Evolutionary conservation across 768 basidiomycete genomes (phyloP), one percentile per base, ranked within the genome.

Genomic region (Hygrophoropsis aurantiaca): DNA sequence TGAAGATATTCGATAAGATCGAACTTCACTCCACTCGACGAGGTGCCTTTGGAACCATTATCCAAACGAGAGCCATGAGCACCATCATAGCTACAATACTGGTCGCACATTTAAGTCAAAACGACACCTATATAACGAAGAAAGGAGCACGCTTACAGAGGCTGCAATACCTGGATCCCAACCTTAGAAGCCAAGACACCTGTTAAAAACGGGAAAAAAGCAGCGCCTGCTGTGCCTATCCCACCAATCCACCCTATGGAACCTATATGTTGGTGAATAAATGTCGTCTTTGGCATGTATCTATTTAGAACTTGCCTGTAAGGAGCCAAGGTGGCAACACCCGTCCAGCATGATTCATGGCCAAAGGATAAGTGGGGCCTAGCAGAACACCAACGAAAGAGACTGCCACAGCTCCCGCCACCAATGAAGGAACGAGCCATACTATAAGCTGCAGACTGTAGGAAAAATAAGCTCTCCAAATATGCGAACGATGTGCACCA

Each of bases 331-430:
- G 51, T 19, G 58, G 58, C 3, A 58, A 27, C 21, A 56, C 25
- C 2, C 49, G 48, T 18, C 43, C 58, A n/a, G 51, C 47, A 21
- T 52, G 49, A 34, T 55, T 53, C 36, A 67, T 61, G 34, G 62
- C 58, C 16, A 68, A 51, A 2, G 66, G 68, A 49, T 70, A 72
- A 50, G 72, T 60, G 11, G 70, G 71, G 4, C 71, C 74, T 23
- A 76, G 50, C 18, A 71, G 46, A 16, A 74, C 34, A 18, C 74
- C 74, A 25, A 72, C 53, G 25, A 77, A 49, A 8, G 68, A 59
- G 33, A 77, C 64, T 4, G 64, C 64, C 7, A 74, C 59, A 1
- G 70, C 71, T 38, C 68, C 66, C 5, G 59, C 68, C 18, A 71
- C 53, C 16, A 74, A 50, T 20, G 57, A 58, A 4, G 65, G 65